Percentiles rank a stretch among this genome's conserved stretches.
These are phyloP conservation scores for Sphaerulina vaccinii DNA, from an alignment of 2,329 filamentous ascomycete genomes.

Conservation along the genomic window DNA sequence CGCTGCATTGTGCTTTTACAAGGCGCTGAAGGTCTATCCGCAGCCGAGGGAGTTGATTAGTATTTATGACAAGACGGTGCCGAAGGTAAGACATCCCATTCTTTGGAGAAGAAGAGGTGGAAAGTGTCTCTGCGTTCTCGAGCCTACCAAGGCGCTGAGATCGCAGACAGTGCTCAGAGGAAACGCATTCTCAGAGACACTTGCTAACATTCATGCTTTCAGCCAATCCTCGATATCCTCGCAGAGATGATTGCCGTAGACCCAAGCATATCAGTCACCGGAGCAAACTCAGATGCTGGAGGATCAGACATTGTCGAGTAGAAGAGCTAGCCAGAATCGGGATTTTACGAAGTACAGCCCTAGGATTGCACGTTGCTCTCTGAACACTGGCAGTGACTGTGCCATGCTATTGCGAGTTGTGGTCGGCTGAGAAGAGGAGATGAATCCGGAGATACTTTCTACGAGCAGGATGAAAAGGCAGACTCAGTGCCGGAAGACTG, in stretches of 20 bases:
- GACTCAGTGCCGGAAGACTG: background rate
- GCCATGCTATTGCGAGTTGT: background rate
- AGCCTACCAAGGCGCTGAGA: no score
- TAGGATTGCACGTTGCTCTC: background rate
- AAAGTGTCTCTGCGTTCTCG: no score
- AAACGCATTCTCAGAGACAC: background rate
- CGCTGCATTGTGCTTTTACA: constrained; percentile 93
- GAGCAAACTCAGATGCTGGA: constrained; percentile 30
- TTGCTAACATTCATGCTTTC: constrained; percentile 24
- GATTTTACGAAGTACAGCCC: background rate
- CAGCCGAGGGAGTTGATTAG: constrained; percentile 87
- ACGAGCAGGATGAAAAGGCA: no score
- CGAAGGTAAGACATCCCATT: constrained; percentile 66
- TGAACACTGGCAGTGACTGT: background rate
- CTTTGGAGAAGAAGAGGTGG: background rate
- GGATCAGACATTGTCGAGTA: constrained; percentile 35
- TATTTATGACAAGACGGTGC: constrained; percentile 98
- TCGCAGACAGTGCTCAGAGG: background rate
- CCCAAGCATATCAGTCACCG: constrained; percentile 52
- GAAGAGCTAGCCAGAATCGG: constrained; percentile 6
- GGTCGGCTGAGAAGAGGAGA: no score
- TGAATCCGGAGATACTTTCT: no score
- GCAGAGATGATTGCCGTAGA: constrained; percentile 98
- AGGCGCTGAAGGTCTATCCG: constrained; percentile 97
- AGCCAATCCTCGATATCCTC: constrained; percentile 91